Base-by-base conservation (phyloP, 371 early-diverging fungal genomes). In the Saksenaea oblongispora region DNA sequence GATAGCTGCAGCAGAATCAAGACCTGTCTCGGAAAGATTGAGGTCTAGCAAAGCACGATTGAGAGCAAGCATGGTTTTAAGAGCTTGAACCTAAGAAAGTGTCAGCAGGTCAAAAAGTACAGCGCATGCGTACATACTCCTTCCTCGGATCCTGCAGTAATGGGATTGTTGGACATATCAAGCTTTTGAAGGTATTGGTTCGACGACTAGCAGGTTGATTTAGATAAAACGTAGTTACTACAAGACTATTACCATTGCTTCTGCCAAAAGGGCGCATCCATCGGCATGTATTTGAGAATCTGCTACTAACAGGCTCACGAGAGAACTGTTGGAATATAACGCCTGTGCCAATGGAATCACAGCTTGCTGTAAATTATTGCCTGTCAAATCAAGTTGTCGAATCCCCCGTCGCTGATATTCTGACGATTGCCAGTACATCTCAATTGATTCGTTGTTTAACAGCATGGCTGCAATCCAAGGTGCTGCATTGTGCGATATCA, bases 1-100 rank as follows among this genome's bases (percentile, higher is more conserved):
- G 55, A 94, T 91, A 8, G 92, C 89, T 4, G 85, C 80, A 59
- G 71, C 66, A 1, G 70, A 62, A 36, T 67, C 72, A 59, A 89
- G 65, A n/a, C 74, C 72, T 3, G 88, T 84, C 22, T 85, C 79
- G 18, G 90, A 79, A 60, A 92, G 73, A 17, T 76, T 79, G 57
- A 92, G 70, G 54, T 78, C 84, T 56, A 69, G 68, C n/a, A 92
- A 71, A 14, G 84, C 47, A 18, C 60, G 62, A 34, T 70, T 74
- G 36, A 58, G 65, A 34, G 66, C 42, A 17, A 74, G 56, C 2
- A 68, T 60, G 10, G 63, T 63, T 51, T 74, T 74, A 2, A 67
- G 28, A 1, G 63, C 44, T 54, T 61, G 36, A 15, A 62, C 58
- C 67, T 67, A 44, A 9, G 5, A 5, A 15, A 34, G n/a, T 0